A percentile compares a stretch with the other conserved stretches of the same genome.
Conservation (phyloP, 2,329 filamentous ascomycete species). For the Colletotrichum agaves region DNA sequence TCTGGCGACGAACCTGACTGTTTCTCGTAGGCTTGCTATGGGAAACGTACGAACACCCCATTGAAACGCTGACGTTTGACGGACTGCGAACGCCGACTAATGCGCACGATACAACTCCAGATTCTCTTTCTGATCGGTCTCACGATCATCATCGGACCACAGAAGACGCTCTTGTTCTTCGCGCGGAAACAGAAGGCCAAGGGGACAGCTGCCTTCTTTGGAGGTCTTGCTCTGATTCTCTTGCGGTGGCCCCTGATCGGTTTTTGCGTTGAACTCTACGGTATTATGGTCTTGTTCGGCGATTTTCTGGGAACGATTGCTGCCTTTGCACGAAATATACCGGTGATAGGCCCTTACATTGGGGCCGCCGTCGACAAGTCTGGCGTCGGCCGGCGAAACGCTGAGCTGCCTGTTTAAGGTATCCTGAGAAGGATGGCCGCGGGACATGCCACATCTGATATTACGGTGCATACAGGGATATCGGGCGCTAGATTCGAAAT, state of each 20-base stretch:
- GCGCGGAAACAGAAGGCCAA: constrained; percentile 91
- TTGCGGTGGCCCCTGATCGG: constrained; percentile 91
- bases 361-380: constrained; percentile 77
- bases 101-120: constrained; percentile 55
- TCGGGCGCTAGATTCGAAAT: constrained; percentile 31
- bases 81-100: constrained; percentile 7
- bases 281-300: constrained; percentile 92
- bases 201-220: constrained; percentile 88
- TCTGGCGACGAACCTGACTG: constrained; percentile 36
- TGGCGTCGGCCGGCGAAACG: constrained; percentile 76
- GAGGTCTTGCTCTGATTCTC: constrained; percentile 85
- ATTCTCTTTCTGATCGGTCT: constrained; percentile 98
- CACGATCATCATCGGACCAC: constrained; percentile 91
- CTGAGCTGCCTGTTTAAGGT: constrained; percentile 78
- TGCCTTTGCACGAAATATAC: constrained; percentile 85
- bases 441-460: background rate
- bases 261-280: constrained; percentile 91
- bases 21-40: constrained; percentile 82
- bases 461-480: background rate
- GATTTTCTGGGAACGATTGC: constrained; percentile 96
- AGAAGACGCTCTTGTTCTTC: constrained; percentile 95
- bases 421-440: background rate
- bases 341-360: constrained; percentile 88
- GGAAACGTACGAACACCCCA: constrained; percentile 77
- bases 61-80: constrained; percentile 3